Percentiles rank a stretch among this genome's conserved stretches.
Conservation (phyloP, 2,329 filamentous ascomycete species). For the Aspergillus novoparasiticus region DNA sequence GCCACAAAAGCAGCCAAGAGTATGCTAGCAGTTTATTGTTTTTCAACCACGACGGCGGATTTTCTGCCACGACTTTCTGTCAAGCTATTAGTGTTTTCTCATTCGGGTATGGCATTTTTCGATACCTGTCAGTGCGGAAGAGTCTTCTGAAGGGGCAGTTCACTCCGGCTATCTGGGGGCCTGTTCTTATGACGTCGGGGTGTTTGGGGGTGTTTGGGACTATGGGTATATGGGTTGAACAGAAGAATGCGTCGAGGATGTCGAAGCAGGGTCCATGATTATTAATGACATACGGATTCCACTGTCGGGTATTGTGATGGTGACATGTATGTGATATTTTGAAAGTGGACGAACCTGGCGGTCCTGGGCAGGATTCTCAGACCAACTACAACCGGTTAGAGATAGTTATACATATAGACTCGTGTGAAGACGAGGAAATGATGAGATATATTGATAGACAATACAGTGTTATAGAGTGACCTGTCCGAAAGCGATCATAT, state of each 20-base stretch:
- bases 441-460: not conserved
- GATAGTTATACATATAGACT: not conserved
- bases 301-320: not conserved
- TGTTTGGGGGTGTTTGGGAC: not conserved
- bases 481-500: not conserved
- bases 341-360: not conserved
- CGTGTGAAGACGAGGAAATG: not conserved
- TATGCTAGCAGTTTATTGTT: not conserved
- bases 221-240: not conserved
- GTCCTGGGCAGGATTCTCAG: not conserved
- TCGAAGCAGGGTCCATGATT: not conserved
- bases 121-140: slow-evolving; percentile 29
- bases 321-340: not conserved
- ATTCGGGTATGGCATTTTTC: slow-evolving; percentile 31
- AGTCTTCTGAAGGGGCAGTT: slow-evolving; percentile 30
- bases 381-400: not conserved
- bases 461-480: not conserved
- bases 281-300: accelerated
- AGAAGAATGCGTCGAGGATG: not conserved
- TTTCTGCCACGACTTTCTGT: slow-evolving; percentile 15
- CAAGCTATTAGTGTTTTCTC: slow-evolving; percentile 31
- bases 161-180: slow-evolving; percentile 34
- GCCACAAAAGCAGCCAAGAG: not conserved
- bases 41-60: not conserved
- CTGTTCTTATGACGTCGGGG: slow-evolving; percentile 31